phyloP scores from a whole-genome alignment of 805 yeast genomes.

The Sugiyamaella qingdaonensis region DNA sequence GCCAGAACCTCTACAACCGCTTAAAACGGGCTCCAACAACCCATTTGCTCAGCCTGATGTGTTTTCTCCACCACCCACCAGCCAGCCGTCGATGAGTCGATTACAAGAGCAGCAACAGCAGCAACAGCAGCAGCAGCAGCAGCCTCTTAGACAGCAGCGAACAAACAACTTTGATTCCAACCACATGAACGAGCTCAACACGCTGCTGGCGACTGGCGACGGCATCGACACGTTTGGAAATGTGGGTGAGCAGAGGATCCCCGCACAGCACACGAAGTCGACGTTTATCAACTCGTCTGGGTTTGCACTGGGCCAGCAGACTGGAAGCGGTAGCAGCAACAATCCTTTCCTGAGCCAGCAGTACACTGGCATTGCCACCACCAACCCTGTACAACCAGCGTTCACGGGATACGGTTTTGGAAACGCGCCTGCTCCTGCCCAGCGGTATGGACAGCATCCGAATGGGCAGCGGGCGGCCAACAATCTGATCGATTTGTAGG shows the following conservation, averaged over 20 bases:
- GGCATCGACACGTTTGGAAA: slow-evolving; percentile 94
- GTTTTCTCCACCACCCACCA: slow-evolving; percentile 8
- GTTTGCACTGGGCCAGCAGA: slow-evolving; percentile 22
- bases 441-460: slow-evolving; percentile 19
- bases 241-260: slow-evolving; percentile 76
- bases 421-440: slow-evolving; percentile 47
- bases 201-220: slow-evolving; percentile 76
- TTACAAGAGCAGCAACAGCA: slow-evolving; percentile 29
- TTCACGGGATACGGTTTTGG: slow-evolving; percentile 96
- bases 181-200: slow-evolving; percentile 65
- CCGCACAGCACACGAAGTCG: slow-evolving; percentile 87
- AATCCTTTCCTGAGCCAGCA: slow-evolving; percentile 67
- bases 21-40: slow-evolving; percentile 69
- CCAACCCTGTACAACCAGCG: slow-evolving; percentile 63
- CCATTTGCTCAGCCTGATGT: slow-evolving; percentile 54
- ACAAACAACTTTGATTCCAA: slow-evolving; percentile 49
- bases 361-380: slow-evolving; percentile 65
- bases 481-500: slow-evolving; percentile 31
- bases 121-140: slow-evolving; percentile 25
- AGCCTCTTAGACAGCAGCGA: slow-evolving; percentile 25
- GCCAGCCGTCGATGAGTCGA: slow-evolving; percentile 23
- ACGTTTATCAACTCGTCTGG: slow-evolving; percentile 85
- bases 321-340: slow-evolving; percentile 22
- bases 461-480: slow-evolving; percentile 14
- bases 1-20: slow-evolving; percentile 45